Base-by-base conservation (phyloP, 192 early-diverging fungal species). In the Entomortierella beljakovae region DNA sequence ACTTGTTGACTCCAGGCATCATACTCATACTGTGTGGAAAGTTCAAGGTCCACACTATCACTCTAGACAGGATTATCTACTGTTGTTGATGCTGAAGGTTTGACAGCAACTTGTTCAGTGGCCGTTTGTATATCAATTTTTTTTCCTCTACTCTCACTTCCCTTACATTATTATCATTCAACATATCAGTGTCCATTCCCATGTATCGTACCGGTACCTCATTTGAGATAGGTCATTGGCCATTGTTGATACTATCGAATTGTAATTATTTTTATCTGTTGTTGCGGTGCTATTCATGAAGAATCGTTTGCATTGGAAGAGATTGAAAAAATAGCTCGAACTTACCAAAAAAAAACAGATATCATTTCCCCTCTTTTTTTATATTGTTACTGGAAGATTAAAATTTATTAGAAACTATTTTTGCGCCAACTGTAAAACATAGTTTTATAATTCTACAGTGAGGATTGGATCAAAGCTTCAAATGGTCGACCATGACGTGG, bases 401-500 rank as follows among this genome's bases (percentile, higher is more conserved):
- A 51, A 51, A 25, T 25, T 51, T 25, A 51, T 51, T 18, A n/a
- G n/a, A n/a, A 51, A 51, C 49, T n/a, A n/a, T 51, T 51, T 51
- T 51, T 51, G 49, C 23, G 23, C 49, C 49, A 51, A 51, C 49
- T 51, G 49, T 51, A 51, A 49, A 68, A 68, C 55, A 49, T 57
- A 33, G 42, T 35, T 68, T 60, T 60, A 42, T 60, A 60, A 61
- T 70, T 70, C 57, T 61, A 70, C 37, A 43, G 57, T 29, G 48
- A 60, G 68, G 57, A 53, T 61, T 61, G 20, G 31, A 23, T 62
- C 50, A 70, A 62, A 70, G 51, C 26, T 70, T 54, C 68, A 70
- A 70, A 62, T 70, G 59, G 58, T 70, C 60, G 58, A 70, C 38
- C 68, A 70, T 56, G 51, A 70, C 68, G 50, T 50, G 58, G 59